Base-by-base conservation (phyloP, 1,139 yeast species). In the Saccharomyces hybrid region DNA sequence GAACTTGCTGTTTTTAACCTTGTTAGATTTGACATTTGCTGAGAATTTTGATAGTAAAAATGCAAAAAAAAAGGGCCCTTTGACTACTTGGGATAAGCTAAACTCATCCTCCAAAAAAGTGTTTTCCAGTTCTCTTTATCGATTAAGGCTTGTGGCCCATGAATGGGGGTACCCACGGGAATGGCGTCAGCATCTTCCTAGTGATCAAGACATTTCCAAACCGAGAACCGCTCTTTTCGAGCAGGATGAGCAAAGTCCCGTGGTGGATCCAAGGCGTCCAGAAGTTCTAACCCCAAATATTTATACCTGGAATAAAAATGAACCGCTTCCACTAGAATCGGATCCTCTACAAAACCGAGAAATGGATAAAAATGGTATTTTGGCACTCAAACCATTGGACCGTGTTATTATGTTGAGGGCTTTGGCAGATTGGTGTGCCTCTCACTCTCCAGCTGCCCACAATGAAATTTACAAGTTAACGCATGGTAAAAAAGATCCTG, bases 401-500 rank as follows among this genome's bases (percentile, higher is more conserved):
- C 66, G 85, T 52, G 65, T 81, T 23, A 69, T 80, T 8, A 60
- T 81, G 59, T 57, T 82, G 23, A 72, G 81, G 48, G 67, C 76
- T 0, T 65, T 82, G 56, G 71, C 73, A 0, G 78, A 76, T 55
- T 82, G 85, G 85, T 70, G 78, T 38, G 60, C 77, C 2, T 61
- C 76, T 0, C 65, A 75, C 9, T 79, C 83, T 0, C 78, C 76
- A 20, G 62, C 65, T 3, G 69, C 81, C 4, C 80, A 74, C 59
- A 59, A 67, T 4, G 73, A 70, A 48, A 70, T 81, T 2, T 61
- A 64, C 46, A 62, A 63, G 47, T 51, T 67, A 23, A 59, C 70
- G 1, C 70, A 67, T 55, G 54, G 61, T 20, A 67, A 63, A 50
- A 63, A 64, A 42, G 71, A 67, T 31, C 66, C 70, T 2, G 52